phyloP scores from a whole-genome alignment of 2,329 filamentous ascomycete species.

The Monosporascus ibericus region DNA sequence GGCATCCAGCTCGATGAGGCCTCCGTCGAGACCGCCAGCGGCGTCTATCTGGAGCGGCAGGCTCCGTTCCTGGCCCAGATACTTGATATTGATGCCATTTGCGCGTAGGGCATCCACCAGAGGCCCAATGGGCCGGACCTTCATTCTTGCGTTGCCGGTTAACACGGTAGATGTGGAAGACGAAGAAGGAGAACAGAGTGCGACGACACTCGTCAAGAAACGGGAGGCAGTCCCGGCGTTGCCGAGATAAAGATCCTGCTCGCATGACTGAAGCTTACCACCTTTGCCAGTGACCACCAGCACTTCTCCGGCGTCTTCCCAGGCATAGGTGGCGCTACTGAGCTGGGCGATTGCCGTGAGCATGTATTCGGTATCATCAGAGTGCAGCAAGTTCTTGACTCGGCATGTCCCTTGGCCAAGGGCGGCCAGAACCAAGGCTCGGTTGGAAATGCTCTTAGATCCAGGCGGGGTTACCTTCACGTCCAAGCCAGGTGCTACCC shows the following conservation, averaged over 20 bases:
- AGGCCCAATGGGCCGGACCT: slow-evolving; percentile 86
- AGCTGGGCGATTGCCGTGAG: slow-evolving; percentile 81
- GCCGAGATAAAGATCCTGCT: slow-evolving; percentile 79
- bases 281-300: slow-evolving; percentile 86
- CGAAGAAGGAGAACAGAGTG: slow-evolving; percentile 65
- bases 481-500: slow-evolving; percentile 58
- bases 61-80: slow-evolving; percentile 76
- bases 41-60: slow-evolving; percentile 79
- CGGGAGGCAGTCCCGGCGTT: slow-evolving; percentile 95
- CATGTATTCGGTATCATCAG: slow-evolving; percentile 97
- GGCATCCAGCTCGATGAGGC: slow-evolving; percentile 83
- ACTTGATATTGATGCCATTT: slow-evolving; percentile 84
- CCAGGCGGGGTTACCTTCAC: slow-evolving; percentile 83
- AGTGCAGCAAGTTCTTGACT: slow-evolving; percentile 89
- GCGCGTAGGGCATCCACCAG: slow-evolving; percentile 82
- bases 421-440: slow-evolving; percentile 88
- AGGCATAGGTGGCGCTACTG: slow-evolving; percentile 80
- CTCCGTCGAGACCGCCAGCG: slow-evolving; percentile 75
- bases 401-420: slow-evolving; percentile 80
- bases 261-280: slow-evolving; percentile 72
- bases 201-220: slow-evolving; percentile 87
- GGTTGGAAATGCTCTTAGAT: slow-evolving; percentile 96
- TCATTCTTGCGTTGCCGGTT: slow-evolving; percentile 95
- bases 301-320: slow-evolving; percentile 91
- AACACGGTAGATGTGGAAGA: slow-evolving; percentile 67